Evolutionary conservation across 2,329 filamentous ascomycete species (phyloP).

Genomic region (Fusarium pseudoanthophilum): DNA sequence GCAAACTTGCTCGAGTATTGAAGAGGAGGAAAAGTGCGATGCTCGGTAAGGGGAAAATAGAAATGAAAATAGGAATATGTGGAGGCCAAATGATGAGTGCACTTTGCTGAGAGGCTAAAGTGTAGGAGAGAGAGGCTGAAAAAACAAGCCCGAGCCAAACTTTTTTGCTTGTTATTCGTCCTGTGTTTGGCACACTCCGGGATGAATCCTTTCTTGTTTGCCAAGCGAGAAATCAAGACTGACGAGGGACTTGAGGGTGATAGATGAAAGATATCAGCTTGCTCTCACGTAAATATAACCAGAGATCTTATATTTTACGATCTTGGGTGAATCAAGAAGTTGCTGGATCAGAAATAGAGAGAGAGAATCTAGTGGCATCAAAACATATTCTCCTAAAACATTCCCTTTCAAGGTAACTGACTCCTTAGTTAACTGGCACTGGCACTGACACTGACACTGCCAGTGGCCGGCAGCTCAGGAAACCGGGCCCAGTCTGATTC

Average conservation of each 20-base stretch:
- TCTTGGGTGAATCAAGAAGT: not conserved
- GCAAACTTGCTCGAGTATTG: not conserved
- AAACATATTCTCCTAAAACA: not conserved
- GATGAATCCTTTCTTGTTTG: slow-evolving; percentile 10
- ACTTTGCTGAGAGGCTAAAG: not conserved
- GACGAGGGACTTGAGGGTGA: not conserved
- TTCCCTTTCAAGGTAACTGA: not conserved
- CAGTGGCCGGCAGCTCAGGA: not conserved
- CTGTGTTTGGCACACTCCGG: not conserved
- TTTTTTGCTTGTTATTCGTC: slow-evolving; percentile 4
- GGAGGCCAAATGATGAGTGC: not conserved
- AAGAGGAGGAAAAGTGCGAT: not conserved
- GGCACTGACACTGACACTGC: not conserved
- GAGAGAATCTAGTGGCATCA: not conserved
- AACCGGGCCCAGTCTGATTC: not conserved
- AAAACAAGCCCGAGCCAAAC: slow-evolving; percentile 4
- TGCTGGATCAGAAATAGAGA: not conserved
- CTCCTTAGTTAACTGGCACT: slow-evolving; percentile 10
- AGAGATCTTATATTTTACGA: not conserved
- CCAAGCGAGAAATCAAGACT: slow-evolving; percentile 15
- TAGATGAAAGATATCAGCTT: not conserved
- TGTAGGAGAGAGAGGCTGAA: slow-evolving; percentile 14
- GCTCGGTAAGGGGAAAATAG: not conserved
- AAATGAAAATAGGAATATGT: not conserved
- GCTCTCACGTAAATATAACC: not conserved